Evolutionary conservation across 805 yeast species (phyloP), one percentile per base, ranked within the genome.

Genomic region (Kuraishia borneana): DNA sequence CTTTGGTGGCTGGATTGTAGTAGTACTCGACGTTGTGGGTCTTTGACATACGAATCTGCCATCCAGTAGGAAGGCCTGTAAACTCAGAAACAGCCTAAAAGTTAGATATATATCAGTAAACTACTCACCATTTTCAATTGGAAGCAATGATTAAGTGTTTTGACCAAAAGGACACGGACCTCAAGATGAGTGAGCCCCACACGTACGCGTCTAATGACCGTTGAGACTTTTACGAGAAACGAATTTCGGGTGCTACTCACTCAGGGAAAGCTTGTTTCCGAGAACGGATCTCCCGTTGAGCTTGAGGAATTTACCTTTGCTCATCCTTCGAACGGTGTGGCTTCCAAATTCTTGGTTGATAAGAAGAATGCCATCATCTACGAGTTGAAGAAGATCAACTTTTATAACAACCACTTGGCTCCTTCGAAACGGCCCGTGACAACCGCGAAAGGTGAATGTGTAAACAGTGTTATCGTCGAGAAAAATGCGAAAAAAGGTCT

Each of bases 21-120:
- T 65, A 92, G 60, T 92, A 92, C 39, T 89, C 95, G 45, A 84
- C 72, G 47, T 83, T 73, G 50, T 83, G 85, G 12, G 92, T 78
- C 40, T 76, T 73, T 28, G 95, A 84, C 36, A 74, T 69, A 39
- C 76, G 70, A 31, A 92, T 71, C 26, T 79, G 73, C 97, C 98
- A 92, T 31, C 81, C 76, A 25, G 66, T 61, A 22, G 96, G 96
- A 36, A 92, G 68, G 9, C 98, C 98, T 25, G 92, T 78, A 18
- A 13, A 28, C 19, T 13, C 21, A 4, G 33, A 33, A 13, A 29
- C 23, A 18, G 33, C 17, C 27, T 28, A 5, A 13, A 21, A 14
- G 16, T 12, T 14, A 13, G 4, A 14, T 2, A 6, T 7, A 8
- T 10, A 6, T 3, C 21, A 25, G 5, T 18, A 31, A 16, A 21